Evolutionary conservation across 2,329 filamentous ascomycete genomes (phyloP).

Genomic region (Alternaria gansuensis): DNA sequence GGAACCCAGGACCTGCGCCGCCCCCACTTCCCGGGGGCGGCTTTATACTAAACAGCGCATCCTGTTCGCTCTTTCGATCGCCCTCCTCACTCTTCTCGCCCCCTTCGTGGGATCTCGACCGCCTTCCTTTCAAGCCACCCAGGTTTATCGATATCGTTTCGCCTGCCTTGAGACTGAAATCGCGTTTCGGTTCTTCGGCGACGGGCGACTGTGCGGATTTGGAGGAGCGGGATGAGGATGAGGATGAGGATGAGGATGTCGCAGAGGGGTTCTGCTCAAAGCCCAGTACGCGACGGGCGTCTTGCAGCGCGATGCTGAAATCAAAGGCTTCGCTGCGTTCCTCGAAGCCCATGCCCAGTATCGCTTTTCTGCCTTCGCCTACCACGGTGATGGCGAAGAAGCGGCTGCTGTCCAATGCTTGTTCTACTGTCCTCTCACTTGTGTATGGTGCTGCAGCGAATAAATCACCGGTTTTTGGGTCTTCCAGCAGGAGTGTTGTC

Average conservation of each 20-base stretch:
- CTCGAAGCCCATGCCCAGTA: conserved; percentile 86
- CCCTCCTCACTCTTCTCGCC: conserved; percentile 50
- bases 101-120: conserved; percentile 50
- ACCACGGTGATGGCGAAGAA: conserved; percentile 87
- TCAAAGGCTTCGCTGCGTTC: conserved; percentile 87
- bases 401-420: conserved; percentile 78
- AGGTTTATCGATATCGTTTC: conserved; percentile 88
- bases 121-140: conserved; percentile 63
- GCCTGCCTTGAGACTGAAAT: conserved; percentile 87
- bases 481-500: conserved; percentile 81
- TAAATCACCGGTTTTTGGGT: conserved; percentile 73
- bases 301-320: conserved; percentile 81
- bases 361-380: conserved; percentile 78
- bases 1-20: conserved; percentile 50
- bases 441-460: conserved; percentile 88
- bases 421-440: conserved; percentile 70
- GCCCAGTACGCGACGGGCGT: conserved; percentile 75
- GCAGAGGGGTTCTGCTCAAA: conserved; percentile 58
- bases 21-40: conserved; percentile 67
- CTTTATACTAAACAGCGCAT: conserved; percentile 74
- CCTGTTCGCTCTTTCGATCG: conserved; percentile 53
- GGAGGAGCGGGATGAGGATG: conserved; percentile 17
- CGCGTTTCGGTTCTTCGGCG: conserved; percentile 67
- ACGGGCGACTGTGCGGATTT: conserved; percentile 21
- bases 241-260: conserved; percentile 14